Evolutionary conservation across 768 basidiomycete species (phyloP), one percentile per base, ranked within the genome.

Genomic region (Xerocomellus intermedius): DNA sequence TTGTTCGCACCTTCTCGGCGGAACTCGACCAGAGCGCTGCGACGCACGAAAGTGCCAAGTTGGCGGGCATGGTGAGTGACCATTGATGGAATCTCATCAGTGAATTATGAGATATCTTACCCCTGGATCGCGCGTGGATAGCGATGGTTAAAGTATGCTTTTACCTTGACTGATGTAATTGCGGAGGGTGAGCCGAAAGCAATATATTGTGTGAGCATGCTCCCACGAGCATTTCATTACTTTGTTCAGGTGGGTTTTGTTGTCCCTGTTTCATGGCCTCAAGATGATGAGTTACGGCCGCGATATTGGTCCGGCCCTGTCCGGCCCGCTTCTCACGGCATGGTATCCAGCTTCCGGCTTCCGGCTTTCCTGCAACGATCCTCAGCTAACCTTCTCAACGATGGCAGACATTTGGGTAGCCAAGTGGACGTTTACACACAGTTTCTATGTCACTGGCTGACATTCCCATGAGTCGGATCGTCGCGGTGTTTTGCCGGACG

Each of bases 1-100:
- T 79, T 71, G 33, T 90, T 90, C 56, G 79, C 83, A 0, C 83
- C 87, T 9, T 75, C 77, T 30, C 79, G 79, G 10, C 73, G 30
- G 10, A 30, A 30, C 30, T 10, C 30, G 30, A 30, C 30, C 30
- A 30, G 28, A 28, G 28, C 28, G 28, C 28, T 28, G 28, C 28
- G 28, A 28, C 26, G 26, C 26, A 28, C 8, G 26, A 28, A 28
- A 28, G 28, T 10, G 30, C 0, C 42, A 88, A 74, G 70, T 81
- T 86, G 70, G 79, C 82, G 2, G 73, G 66, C 41, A 65, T 66
- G 47, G 78, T 79, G 42, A 54, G 75, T 69, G 42, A 36, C 26
- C 12, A 8, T 36, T 16, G 7, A 5, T 10, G 33, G 14, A 28
- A 42, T 39, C 26, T 42, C n/a, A 5, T 45, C 13, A 5, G 12